These are phyloP conservation scores for Sonneratia caseolaris DNA, from an alignment of 345 rosid genomes.

Conservation along the genomic window DNA sequence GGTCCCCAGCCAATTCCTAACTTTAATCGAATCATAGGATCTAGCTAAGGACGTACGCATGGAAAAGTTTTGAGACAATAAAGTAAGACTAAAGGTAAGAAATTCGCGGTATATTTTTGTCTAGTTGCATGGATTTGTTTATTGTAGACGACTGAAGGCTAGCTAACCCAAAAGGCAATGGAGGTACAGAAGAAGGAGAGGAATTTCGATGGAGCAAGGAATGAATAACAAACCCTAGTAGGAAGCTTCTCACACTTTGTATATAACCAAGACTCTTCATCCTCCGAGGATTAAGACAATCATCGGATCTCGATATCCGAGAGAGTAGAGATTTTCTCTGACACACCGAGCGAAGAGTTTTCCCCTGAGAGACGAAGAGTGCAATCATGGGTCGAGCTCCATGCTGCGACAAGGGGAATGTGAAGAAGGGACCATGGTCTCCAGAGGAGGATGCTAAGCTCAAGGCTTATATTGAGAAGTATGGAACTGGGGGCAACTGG, in stretches of 20 bases:
- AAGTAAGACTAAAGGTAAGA: background rate
- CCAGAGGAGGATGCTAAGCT: slow-evolving; percentile 93
- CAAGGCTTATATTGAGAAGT: slow-evolving; percentile 68
- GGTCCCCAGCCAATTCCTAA: background rate
- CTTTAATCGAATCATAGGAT: background rate
- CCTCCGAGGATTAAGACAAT: background rate
- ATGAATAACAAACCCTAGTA: slow-evolving; percentile 39
- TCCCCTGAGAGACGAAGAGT: background rate
- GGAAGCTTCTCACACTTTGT: slow-evolving; percentile 18
- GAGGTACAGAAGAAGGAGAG: slow-evolving; percentile 11
- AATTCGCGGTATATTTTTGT: slow-evolving; percentile 2
- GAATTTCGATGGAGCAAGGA: slow-evolving; percentile 14
- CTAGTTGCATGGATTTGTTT: slow-evolving; percentile 7
- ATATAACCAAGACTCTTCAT: slow-evolving; percentile 22
- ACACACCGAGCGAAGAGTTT: slow-evolving; percentile 4
- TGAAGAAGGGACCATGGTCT: slow-evolving; percentile 95
- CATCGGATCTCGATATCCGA: slow-evolving; percentile 11
- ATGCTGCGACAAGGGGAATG: slow-evolving; percentile 89
- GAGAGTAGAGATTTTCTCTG: slow-evolving; percentile 2
- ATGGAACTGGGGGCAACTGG: slow-evolving; percentile 95
- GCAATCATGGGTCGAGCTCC: slow-evolving; percentile 87
- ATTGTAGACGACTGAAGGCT: slow-evolving; percentile 10
- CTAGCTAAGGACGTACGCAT: background rate
- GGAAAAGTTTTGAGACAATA: background rate
- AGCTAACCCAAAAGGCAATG: slow-evolving; percentile 62